A percentile compares a stretch with the other conserved stretches of the same genome.
Evolutionary conservation across 495 filamentous ascomycete species (phyloP).

Genomic region (Baudoinia panamericana): DNA sequence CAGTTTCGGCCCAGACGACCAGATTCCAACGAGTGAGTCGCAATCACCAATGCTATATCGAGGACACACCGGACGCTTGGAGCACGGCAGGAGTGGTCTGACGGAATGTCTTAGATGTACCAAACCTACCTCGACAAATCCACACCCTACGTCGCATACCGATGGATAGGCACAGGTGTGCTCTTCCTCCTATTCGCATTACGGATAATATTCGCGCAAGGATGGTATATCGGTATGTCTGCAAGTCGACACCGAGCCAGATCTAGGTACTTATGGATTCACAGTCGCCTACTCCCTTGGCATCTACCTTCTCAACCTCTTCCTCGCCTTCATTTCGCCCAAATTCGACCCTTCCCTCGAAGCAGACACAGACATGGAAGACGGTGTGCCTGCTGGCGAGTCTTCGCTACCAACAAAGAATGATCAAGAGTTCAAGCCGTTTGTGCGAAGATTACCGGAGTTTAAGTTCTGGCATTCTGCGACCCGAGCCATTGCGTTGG

Average conservation of each 20-base stretch:
- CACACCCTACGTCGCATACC: slow-evolving; percentile 73
- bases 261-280: too few relatives aligned
- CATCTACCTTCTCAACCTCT: slow-evolving; percentile 98
- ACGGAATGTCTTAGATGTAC: slow-evolving; percentile 52
- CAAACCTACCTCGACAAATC: slow-evolving; percentile 88
- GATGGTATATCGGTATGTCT: slow-evolving; percentile 91
- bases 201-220: slow-evolving; percentile 79
- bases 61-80: not conserved
- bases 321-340: slow-evolving; percentile 94
- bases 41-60: too few relatives aligned
- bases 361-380: slow-evolving; percentile 89
- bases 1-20: slow-evolving; percentile 73
- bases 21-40: slow-evolving; percentile 45
- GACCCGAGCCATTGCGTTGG: slow-evolving; percentile 72
- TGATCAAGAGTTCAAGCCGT: slow-evolving; percentile 93
- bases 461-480: slow-evolving; percentile 99
- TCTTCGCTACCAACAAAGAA: slow-evolving; percentile 74
- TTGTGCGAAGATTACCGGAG: slow-evolving; percentile 88
- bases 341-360: slow-evolving; percentile 98
- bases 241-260: not conserved
- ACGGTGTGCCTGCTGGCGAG: slow-evolving; percentile 51
- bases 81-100: slow-evolving; percentile 3
- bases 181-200: slow-evolving; percentile 71
- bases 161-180: slow-evolving; percentile 71
- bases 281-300: slow-evolving; percentile 92